Conservation (phyloP, 1,284 basidiomycete genomes). For the Fereydounia khargensis region DNA sequence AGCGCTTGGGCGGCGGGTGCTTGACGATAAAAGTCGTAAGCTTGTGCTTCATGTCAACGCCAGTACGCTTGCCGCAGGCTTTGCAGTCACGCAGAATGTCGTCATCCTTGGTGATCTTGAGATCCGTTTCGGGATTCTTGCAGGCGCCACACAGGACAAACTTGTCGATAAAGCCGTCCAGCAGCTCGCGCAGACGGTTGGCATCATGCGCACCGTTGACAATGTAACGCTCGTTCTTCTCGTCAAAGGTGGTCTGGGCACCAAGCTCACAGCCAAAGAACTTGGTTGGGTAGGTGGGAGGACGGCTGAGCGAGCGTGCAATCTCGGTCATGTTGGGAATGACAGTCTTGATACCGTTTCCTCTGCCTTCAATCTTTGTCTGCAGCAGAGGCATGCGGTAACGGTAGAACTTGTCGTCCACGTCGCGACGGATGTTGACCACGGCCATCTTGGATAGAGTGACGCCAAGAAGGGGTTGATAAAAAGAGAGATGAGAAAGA, state of each 20-base stretch:
- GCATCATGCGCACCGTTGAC: conserved; percentile 97
- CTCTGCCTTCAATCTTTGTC: conserved; percentile 98
- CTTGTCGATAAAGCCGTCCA: conserved; percentile 91
- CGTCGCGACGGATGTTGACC: conserved; percentile 97
- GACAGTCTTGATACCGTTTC: conserved; percentile 96
- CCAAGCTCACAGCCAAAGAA: conserved; percentile 99
- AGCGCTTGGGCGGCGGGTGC: conserved; percentile 79
- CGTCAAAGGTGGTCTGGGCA: conserved; percentile 93
- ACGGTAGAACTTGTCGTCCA: conserved; percentile 70
- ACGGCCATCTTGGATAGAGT: conserved; percentile 64
- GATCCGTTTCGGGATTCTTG: conserved; percentile 99
- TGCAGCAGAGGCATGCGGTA: conserved; percentile 84
- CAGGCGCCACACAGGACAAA: conserved; percentile 95
- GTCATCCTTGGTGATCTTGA: conserved; percentile 76
- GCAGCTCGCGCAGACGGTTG: conserved; percentile 85
- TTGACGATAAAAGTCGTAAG: conserved; percentile 94
- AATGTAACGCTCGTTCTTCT: conserved; percentile 96
- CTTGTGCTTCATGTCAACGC: conserved; percentile 95
- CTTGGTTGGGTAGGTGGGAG: conserved; percentile 94
- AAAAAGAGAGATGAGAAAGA: background rate
- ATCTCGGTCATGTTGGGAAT: conserved; percentile 90
- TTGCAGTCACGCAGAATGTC: conserved; percentile 98
- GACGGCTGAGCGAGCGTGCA: conserved; percentile 88
- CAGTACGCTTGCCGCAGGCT: conserved; percentile 89
- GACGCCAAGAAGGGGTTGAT: too few relatives aligned